These are phyloP conservation scores for Anisodus acutangulus DNA, from an alignment of 257 asterid genomes.

Conservation along the genomic window DNA sequence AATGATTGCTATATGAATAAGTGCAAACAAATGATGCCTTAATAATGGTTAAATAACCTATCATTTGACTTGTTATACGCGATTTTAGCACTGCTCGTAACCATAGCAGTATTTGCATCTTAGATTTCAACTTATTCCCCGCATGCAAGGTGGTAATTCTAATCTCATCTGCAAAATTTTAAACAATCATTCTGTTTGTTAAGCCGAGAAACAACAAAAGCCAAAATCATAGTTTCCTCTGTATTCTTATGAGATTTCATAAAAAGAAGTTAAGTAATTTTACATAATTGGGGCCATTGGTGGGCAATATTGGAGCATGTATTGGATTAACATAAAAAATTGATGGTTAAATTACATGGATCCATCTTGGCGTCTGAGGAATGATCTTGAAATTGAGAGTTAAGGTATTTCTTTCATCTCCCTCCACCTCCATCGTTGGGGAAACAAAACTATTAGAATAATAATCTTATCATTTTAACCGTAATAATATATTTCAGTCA, in stretches of 20 bases:
- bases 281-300: not conserved
- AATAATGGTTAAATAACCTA: not conserved
- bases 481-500: not conserved
- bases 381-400: not conserved
- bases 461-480: not conserved
- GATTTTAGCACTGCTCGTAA: constrained; percentile 10
- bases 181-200: not conserved
- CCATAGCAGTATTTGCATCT: constrained; percentile 20
- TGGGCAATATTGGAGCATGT: not conserved
- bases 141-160: not conserved
- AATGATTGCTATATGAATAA: not conserved
- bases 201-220: not conserved
- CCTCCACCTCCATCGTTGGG: not conserved
- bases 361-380: not conserved
- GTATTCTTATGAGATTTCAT: not conserved
- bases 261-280: not conserved
- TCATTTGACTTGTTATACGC: constrained; percentile 24
- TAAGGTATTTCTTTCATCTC: not conserved
- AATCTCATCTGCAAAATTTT: constrained; percentile 5
- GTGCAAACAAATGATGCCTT: not conserved
- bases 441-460: not conserved
- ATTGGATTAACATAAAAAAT: not conserved
- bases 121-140: not conserved
- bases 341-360: not conserved
- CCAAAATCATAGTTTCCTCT: not conserved